Evolutionary conservation across 257 asterid genomes (phyloP).

Genomic region (Asclepias syriaca): DNA sequence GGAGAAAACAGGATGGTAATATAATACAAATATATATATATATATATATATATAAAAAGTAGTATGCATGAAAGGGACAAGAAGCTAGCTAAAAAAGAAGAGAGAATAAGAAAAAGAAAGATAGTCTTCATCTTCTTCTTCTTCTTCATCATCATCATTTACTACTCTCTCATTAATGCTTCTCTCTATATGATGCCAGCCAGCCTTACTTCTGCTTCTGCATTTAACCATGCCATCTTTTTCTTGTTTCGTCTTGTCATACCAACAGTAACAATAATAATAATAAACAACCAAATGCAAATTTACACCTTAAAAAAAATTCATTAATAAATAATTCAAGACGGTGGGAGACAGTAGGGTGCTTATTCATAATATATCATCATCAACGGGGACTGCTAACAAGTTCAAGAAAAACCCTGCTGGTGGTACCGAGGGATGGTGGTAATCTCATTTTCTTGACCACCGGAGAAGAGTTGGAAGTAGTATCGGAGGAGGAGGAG

Average conservation of each 20-base stretch:
- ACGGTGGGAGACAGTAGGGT: neutral
- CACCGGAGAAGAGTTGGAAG: slow-evolving; percentile 27
- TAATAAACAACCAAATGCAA: neutral
- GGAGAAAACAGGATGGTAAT: no score
- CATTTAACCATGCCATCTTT: slow-evolving; percentile 12
- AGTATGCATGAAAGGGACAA: no score
- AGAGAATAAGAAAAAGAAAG: slow-evolving; percentile 12
- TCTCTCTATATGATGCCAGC: slow-evolving; percentile 5
- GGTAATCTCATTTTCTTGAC: slow-evolving; percentile 54
- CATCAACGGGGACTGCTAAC: slow-evolving; percentile 47
- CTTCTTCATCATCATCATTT: slow-evolving; percentile 3
- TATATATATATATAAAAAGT: no score
- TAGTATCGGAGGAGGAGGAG: no score
- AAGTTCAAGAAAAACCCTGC: slow-evolving; percentile 55
- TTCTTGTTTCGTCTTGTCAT: neutral
- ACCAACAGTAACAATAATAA: neutral
- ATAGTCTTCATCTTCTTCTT: slow-evolving; percentile 13
- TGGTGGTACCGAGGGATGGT: slow-evolving; percentile 30
- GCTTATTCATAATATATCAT: neutral
- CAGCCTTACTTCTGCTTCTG: neutral
- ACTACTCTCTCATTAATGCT: slow-evolving; percentile 9
- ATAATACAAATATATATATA: no score
- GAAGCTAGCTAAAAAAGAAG: slow-evolving; percentile 11
- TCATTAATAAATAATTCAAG: neutral
- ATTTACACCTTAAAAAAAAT: neutral